These are phyloP conservation scores for Lactarius akahatsu DNA, from an alignment of 768 basidiomycete genomes.

Conservation along the genomic window DNA sequence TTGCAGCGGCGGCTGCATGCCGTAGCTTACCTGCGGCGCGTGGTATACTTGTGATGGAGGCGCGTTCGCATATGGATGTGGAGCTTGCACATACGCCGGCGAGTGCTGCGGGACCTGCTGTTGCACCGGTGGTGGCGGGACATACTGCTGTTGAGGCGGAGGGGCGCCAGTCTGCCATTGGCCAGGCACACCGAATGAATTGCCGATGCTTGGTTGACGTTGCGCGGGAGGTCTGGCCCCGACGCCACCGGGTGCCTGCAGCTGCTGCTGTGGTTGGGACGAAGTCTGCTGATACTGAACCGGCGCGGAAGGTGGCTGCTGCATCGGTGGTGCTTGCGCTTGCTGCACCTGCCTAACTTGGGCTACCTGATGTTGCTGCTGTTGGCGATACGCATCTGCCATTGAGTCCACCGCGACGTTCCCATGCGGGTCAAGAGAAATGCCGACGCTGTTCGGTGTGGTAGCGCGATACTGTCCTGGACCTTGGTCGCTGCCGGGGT, in stretches of 20 bases:
- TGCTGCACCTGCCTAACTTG: slow-evolving; percentile 23
- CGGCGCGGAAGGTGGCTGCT: slow-evolving; percentile 37
- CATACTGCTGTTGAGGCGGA: slow-evolving; percentile 27
- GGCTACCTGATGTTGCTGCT: slow-evolving; percentile 33
- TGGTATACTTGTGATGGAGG: slow-evolving; percentile 24
- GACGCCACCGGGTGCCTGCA: slow-evolving; percentile 23
- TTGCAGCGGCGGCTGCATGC: slow-evolving; percentile 15
- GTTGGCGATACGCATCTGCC: slow-evolving; percentile 48
- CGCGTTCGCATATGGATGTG: slow-evolving; percentile 26
- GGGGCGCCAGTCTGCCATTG: slow-evolving; percentile 15
- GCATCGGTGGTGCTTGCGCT: slow-evolving; percentile 35
- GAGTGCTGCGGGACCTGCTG: slow-evolving; percentile 23
- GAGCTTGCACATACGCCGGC: slow-evolving; percentile 21
- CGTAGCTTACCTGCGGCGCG: neutral
- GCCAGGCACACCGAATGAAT: slow-evolving; percentile 11
- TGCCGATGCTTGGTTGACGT: slow-evolving; percentile 23
- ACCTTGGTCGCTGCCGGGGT: slow-evolving; percentile 19
- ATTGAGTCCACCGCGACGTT: slow-evolving; percentile 79
- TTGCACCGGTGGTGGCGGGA: slow-evolving; percentile 20
- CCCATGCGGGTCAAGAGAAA: slow-evolving; percentile 76
- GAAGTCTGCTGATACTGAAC: slow-evolving; percentile 41
- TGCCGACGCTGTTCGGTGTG: slow-evolving; percentile 79
- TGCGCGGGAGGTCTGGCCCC: slow-evolving; percentile 5
- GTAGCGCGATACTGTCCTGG: slow-evolving; percentile 49
- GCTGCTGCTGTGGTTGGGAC: slow-evolving; percentile 35